A percentile compares a stretch with the other conserved stretches of the same genome.
Conservation (phyloP, 2,329 filamentous ascomycete species). For the Nemania sp. region DNA sequence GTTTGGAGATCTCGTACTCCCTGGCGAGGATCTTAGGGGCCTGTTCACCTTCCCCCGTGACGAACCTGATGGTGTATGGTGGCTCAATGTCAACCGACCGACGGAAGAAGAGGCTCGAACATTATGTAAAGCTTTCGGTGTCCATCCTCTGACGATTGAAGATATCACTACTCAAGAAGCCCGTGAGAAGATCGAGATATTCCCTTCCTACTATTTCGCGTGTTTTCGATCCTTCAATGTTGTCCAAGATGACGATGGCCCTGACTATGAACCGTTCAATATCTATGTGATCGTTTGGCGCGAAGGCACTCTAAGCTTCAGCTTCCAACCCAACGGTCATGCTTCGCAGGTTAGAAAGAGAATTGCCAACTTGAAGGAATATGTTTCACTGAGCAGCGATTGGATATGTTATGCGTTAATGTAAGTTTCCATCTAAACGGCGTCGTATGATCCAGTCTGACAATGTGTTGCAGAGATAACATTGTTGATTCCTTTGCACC, state of each 20-base stretch:
- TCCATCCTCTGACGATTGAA: conserved; percentile 95
- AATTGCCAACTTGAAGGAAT: conserved; percentile 93
- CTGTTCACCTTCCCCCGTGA: conserved; percentile 78
- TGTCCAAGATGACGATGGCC: conserved; percentile 80
- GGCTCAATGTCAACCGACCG: conserved; percentile 93
- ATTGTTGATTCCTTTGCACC: conserved; percentile 97
- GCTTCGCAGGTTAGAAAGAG: conserved; percentile 89
- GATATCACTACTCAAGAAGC: conserved; percentile 96
- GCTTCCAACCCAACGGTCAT: conserved; percentile 88
- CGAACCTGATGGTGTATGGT: conserved; percentile 88
- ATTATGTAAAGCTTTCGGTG: conserved; percentile 93
- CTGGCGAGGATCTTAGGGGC: conserved; percentile 88
- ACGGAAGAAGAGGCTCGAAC: conserved; percentile 88
- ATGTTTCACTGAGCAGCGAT: conserved; percentile 92
- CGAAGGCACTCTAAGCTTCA: conserved; percentile 94
- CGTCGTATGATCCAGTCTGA: conserved; percentile 42
- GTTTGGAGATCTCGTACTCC: conserved; percentile 87
- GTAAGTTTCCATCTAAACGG: conserved; percentile 61
- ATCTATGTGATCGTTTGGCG: conserved; percentile 97
- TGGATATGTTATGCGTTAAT: conserved; percentile 99
- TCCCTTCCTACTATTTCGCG: conserved; percentile 97
- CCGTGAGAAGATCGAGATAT: conserved; percentile 97
- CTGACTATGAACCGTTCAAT: conserved; percentile 94
- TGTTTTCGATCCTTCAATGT: conserved; percentile 93
- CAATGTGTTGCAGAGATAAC: conserved; percentile 73